Conservation (phyloP, 1,139 yeast genomes). For the Blastobotrys aristatus region DNA sequence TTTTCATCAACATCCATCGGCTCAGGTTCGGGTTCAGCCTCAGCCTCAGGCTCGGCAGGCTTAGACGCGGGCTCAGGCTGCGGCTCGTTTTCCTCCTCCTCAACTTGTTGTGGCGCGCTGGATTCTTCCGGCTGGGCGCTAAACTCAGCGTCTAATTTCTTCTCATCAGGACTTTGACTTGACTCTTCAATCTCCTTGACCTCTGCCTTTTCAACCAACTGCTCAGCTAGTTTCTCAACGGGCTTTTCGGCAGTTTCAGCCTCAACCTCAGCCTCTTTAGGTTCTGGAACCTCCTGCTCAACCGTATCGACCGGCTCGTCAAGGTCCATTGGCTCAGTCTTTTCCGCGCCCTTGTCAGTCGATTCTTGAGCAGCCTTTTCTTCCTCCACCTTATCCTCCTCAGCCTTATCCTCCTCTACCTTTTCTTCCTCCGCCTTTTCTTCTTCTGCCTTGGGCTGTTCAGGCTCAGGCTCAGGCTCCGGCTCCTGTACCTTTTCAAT, state of each 20-base stretch:
- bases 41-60: neutral
- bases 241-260: neutral
- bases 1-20: slow-evolving; percentile 6
- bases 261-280: slow-evolving; percentile 1
- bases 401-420: neutral
- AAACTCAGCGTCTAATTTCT: neutral
- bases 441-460: slow-evolving; percentile 1
- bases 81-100: neutral
- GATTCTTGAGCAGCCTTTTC: slow-evolving; percentile 10
- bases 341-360: slow-evolving; percentile 6
- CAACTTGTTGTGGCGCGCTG: neutral
- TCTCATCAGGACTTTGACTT: neutral
- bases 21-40: neutral
- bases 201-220: neutral
- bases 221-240: neutral
- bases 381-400: slow-evolving; percentile 10
- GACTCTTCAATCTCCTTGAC: neutral
- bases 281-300: neutral
- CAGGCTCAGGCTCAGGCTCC: slow-evolving; percentile 1
- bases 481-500: neutral
- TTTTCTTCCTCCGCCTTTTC: neutral
- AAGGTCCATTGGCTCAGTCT: slow-evolving; percentile 4
- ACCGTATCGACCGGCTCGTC: too few species aligned
- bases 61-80: neutral
- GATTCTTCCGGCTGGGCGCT: neutral